phyloP scores from a whole-genome alignment of 2,329 filamentous ascomycete species.

The Fusarium keratoplasticum region DNA sequence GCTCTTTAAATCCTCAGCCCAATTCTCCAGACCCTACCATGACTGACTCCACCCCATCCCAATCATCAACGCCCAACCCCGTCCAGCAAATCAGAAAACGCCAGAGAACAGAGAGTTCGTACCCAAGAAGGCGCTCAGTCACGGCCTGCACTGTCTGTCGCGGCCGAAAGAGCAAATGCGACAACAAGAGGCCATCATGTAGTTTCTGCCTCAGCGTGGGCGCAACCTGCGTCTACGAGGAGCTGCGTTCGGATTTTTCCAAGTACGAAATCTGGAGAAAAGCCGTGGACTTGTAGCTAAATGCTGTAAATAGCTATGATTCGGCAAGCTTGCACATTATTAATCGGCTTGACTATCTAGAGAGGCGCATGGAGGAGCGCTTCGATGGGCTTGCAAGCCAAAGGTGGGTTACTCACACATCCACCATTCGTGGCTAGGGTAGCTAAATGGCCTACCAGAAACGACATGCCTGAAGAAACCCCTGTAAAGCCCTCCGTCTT shows the following conservation, averaged over 20 bases:
- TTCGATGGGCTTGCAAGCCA: neutral
- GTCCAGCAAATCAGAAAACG: neutral
- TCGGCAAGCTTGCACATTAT: neutral
- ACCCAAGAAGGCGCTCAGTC: neutral
- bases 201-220: neutral
- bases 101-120: neutral
- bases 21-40: neutral
- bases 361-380: neutral
- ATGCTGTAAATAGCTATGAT: neutral
- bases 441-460: neutral
- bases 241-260: neutral
- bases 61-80: neutral
- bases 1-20: neutral
- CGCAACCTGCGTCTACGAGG: neutral
- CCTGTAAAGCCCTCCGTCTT: neutral
- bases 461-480: neutral
- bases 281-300: neutral
- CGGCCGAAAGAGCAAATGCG: neutral
- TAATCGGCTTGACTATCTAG: neutral
- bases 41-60: neutral
- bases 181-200: conserved; percentile 3
- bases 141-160: neutral
- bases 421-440: too few species aligned
- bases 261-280: neutral
- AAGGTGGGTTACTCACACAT: neutral